phyloP scores from a whole-genome alignment of 306 rosid species.

The Malus fusca region DNA sequence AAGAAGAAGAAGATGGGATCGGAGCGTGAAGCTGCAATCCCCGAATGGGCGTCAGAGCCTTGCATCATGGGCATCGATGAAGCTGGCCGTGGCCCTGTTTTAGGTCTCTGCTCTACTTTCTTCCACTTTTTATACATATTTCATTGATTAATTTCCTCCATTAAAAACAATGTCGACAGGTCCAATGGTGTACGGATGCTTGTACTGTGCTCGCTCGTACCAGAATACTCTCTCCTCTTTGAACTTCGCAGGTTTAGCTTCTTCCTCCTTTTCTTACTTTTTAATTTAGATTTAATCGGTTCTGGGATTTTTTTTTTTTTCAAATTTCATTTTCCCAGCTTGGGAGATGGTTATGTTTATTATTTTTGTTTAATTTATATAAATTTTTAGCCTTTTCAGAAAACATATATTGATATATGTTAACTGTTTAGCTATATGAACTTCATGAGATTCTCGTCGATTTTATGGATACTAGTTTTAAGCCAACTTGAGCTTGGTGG shows the following conservation, averaged over 20 bases:
- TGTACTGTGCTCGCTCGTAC: slow-evolving; percentile 73
- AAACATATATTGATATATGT: background rate
- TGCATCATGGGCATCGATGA: slow-evolving; percentile 92
- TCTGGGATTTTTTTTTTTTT: no score
- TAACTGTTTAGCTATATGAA: background rate
- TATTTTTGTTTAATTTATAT: no score
- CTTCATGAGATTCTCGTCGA: no score
- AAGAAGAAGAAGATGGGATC: slow-evolving; percentile 32
- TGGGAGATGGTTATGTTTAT: no score
- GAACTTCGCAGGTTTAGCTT: slow-evolving; percentile 62
- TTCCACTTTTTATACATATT: background rate
- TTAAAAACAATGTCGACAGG: background rate
- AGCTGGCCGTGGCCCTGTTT: slow-evolving; percentile 96
- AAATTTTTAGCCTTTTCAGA: no score
- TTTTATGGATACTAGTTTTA: no score
- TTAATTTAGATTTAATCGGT: background rate
- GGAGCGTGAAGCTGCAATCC: slow-evolving; percentile 17
- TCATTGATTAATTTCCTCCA: background rate
- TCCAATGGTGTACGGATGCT: slow-evolving; percentile 81
- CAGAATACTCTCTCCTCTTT: slow-evolving; percentile 58
- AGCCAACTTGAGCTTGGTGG: no score
- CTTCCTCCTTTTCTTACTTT: background rate
- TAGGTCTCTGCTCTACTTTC: slow-evolving; percentile 28
- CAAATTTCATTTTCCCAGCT: no score
- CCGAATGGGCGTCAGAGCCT: slow-evolving; percentile 63